Evolutionary conservation across 495 filamentous ascomycete genomes (phyloP).

Genomic region (Hyaloscypha bicolor): DNA sequence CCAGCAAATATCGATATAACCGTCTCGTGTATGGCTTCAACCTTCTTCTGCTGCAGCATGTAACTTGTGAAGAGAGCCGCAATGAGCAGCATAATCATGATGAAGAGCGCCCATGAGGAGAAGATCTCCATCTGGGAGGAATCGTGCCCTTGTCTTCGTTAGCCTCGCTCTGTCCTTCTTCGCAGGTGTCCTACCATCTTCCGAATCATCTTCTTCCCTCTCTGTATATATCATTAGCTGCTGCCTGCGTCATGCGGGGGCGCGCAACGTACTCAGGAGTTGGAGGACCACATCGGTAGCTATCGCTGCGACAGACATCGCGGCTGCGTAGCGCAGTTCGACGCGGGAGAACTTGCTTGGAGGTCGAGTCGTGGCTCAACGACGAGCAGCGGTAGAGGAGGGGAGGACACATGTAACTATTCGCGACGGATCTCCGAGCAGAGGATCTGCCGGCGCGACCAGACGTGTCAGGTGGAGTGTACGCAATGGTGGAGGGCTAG

Average conservation of each 20-base stretch:
- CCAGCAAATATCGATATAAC: constrained; percentile 98
- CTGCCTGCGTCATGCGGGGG: not conserved
- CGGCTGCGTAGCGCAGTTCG: not conserved
- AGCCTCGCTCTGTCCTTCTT: constrained; percentile 9
- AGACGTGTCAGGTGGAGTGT: not conserved
- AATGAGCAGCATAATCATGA: constrained; percentile 90
- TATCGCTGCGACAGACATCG: constrained; percentile 24
- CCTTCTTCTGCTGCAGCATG: constrained; percentile 88
- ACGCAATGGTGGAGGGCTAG: constrained; percentile 4
- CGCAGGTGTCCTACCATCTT: constrained; percentile 44
- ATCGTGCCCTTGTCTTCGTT: constrained; percentile 43
- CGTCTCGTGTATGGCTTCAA: constrained; percentile 96
- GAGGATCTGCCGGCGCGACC: not conserved
- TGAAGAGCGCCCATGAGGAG: constrained; percentile 95
- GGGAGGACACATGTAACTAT: constrained; percentile 34
- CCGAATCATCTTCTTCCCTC: constrained; percentile 52
- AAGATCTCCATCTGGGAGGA: constrained; percentile 80
- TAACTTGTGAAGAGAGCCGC: constrained; percentile 96
- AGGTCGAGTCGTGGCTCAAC: constrained; percentile 29
- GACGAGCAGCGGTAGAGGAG: constrained; percentile 28
- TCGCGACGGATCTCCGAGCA: constrained; percentile 7
- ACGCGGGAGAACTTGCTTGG: not conserved
- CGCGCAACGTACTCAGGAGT: constrained; percentile 30
- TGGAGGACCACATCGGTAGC: constrained; percentile 16
- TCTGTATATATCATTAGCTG: constrained; percentile 35